Evolutionary conservation across 352 stramenopile genomes (phyloP), one percentile per base, ranked within the genome.

Genomic region (Aphanomyces stellatus): DNA sequence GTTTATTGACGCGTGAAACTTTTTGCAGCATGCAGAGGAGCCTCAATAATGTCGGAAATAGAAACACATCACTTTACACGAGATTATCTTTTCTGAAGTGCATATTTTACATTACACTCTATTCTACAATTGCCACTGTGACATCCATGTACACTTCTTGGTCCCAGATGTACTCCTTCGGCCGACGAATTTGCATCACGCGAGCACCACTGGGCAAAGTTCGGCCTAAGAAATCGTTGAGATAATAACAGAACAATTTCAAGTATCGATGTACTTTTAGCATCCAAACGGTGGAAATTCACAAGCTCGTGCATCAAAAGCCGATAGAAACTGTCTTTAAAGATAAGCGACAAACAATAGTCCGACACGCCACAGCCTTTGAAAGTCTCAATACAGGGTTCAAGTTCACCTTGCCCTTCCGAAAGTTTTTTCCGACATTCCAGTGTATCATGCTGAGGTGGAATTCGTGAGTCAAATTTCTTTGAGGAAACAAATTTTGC

Each of bases 361-460:
- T 62, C 53, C 17, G 53, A 43, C 27, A 62, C 53, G 34, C 53
- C 24, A 31, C 53, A 62, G 10, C 15, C 53, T 17, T 19, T 48
- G 11, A 37, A 15, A n/a, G 1, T 19, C 8, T 27, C 53, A 13
- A 62, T 42, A 3, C 25, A 34, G 4, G 25, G 25, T 5, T 34
- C 53, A n/a, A 62, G 35, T 10, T 62, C 53, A 31, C 43, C 53
- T 43, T 17, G 37, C n/a, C n/a, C n/a, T n/a, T n/a, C n/a, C n/a
- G n/a, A n/a, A n/a, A n/a, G n/a, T n/a, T n/a, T n/a, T n/a, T n/a
- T n/a, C n/a, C n/a, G n/a, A n/a, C n/a, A 43, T 17, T 43, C 37
- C 37, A 43, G 37, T 43, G 37, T 43, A 8, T 28, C 19, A 53
- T 53, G 7, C 43, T 25, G 11, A 3, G 43, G 8, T 3, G 15